Conservation (phyloP, 768 basidiomycete genomes). For the Basidioascus undulatus region DNA sequence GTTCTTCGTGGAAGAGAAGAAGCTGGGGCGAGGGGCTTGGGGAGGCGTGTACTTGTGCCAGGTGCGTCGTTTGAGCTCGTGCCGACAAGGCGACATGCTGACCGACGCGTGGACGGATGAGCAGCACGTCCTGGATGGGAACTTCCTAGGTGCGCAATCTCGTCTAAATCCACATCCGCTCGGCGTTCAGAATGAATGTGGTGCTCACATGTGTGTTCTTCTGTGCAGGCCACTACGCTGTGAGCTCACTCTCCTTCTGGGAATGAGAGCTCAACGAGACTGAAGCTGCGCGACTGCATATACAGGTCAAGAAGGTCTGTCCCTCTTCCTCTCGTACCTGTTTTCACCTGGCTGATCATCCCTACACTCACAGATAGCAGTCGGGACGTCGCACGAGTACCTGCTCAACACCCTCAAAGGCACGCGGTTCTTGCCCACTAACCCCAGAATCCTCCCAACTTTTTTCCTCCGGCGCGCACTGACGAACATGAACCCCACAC, state of each 20-base stretch:
- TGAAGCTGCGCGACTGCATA: no score
- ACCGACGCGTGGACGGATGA: neutral
- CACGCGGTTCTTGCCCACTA: constrained; percentile 23
- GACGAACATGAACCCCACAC: neutral
- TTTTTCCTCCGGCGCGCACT: neutral
- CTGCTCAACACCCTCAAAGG: constrained; percentile 59
- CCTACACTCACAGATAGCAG: no score
- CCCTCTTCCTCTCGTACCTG: no score
- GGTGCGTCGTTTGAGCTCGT: constrained; percentile 22
- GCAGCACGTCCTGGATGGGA: constrained; percentile 69
- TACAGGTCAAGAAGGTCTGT: no score
- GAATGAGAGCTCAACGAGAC: no score
- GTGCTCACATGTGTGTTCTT: no score
- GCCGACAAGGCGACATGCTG: neutral
- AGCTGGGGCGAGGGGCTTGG: constrained; percentile 84
- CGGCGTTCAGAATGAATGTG: no score
- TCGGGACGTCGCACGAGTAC: constrained; percentile 71
- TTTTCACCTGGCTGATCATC: no score
- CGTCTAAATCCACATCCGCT: no score
- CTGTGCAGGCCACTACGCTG: no score
- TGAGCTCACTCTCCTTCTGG: no score
- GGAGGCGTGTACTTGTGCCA: constrained; percentile 75
- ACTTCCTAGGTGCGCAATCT: no score
- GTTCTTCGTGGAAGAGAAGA: constrained; percentile 74
- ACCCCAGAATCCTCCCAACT: neutral